A percentile compares a stretch with the other conserved stretches of the same genome.
Conservation (phyloP, 345 rosid species). For the Carallia brachiata region DNA sequence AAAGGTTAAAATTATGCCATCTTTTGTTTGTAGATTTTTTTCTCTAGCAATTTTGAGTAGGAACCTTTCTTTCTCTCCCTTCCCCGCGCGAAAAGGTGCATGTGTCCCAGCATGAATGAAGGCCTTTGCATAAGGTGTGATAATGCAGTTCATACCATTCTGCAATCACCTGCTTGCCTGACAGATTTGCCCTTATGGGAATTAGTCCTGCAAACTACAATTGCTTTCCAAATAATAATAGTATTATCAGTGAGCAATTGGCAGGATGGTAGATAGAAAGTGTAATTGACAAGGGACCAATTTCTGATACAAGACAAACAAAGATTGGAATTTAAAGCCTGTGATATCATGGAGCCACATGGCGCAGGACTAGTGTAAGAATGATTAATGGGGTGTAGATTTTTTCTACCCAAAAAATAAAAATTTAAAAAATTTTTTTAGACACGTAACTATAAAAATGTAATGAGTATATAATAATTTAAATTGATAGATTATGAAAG, state of each 20-base stretch:
- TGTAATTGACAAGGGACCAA: background rate
- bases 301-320: conserved; percentile 15
- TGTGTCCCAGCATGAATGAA: conserved; percentile 11
- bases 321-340: conserved; percentile 10
- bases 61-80: background rate
- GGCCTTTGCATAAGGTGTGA: conserved; percentile 3
- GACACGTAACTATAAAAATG: no score
- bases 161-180: background rate
- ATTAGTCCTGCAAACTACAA: conserved; percentile 11
- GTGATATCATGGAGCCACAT: conserved; percentile 21
- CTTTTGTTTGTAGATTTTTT: background rate
- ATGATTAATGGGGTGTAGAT: conserved; percentile 24
- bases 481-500: no score
- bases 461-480: no score
- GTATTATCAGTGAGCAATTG: conserved; percentile 3
- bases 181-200: background rate
- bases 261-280: conserved; percentile 13
- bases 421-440: no score
- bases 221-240: conserved; percentile 11
- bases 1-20: background rate
- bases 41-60: background rate
- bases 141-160: background rate
- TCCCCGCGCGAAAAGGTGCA: background rate
- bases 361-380: conserved; percentile 9
- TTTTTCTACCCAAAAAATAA: background rate